Conservation (phyloP, 164 flowering plant species). For the Chloranthus sessilifolius region DNA sequence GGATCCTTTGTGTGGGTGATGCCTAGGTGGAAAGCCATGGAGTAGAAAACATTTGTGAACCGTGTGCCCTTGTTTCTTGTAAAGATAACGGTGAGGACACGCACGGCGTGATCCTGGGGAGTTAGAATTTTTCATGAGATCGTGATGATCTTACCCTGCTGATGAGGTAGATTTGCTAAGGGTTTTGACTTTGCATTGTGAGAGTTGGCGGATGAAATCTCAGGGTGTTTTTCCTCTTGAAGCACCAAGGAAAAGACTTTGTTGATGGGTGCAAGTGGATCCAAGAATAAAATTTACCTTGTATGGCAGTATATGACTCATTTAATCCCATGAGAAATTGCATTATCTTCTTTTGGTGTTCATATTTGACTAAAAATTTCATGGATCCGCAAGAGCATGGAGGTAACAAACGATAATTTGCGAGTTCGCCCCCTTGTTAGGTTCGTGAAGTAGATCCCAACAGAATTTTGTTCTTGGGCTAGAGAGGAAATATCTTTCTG, state of each 20-base stretch:
- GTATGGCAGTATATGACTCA: not conserved
- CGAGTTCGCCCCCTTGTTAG: too few species aligned
- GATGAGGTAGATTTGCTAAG: too few species aligned
- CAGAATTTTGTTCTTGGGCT: too few species aligned
- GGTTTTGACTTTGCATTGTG: too few species aligned
- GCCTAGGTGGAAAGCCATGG: conserved; percentile 7
- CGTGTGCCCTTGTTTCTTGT: not conserved
- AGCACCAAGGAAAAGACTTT: not conserved
- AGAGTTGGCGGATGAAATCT: not conserved
- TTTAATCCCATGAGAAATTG: conserved; percentile 5
- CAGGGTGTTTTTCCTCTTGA: conserved; percentile 1
- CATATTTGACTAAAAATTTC: not conserved
- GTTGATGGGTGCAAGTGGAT: not conserved
- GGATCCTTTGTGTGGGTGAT: not conserved
- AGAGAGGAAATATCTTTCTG: too few species aligned
- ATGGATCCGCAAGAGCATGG: not conserved
- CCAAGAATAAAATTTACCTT: not conserved
- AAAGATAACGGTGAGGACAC: not conserved
- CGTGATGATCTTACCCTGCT: not conserved
- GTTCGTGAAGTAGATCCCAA: too few species aligned
- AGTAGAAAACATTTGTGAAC: conserved; percentile 2
- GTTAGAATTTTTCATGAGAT: not conserved
- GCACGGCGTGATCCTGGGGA: not conserved
- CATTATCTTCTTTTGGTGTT: not conserved
- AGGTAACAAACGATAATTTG: too few species aligned